Conservation (phyloP, 805 yeast genomes). For the Metschnikowia lunata region DNA sequence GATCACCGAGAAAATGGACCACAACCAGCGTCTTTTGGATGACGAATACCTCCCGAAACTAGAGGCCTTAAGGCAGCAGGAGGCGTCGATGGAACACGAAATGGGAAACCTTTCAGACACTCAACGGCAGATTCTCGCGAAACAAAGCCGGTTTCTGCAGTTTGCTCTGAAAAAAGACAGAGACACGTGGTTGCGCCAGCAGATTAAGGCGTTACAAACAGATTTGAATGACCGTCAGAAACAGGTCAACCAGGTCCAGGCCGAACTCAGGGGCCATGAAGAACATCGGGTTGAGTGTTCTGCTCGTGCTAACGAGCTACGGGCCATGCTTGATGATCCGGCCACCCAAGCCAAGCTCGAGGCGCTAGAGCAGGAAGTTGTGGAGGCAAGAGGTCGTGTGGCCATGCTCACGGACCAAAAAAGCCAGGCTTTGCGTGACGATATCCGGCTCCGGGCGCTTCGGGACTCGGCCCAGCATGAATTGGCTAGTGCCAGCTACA, state of each 20-base stretch:
- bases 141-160: slow-evolving; percentile 63
- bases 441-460: slow-evolving; percentile 57
- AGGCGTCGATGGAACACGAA: slow-evolving; percentile 35
- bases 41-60: slow-evolving; percentile 29
- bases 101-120: slow-evolving; percentile 42
- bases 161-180: slow-evolving; percentile 56
- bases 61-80: slow-evolving; percentile 35
- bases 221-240: slow-evolving; percentile 11
- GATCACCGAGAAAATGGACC: slow-evolving; percentile 25
- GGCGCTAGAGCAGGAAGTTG: slow-evolving; percentile 28
- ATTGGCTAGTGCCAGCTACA: slow-evolving; percentile 52
- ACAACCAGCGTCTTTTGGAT: slow-evolving; percentile 35
- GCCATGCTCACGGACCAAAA: slow-evolving; percentile 56
- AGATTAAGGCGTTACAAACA: slow-evolving; percentile 39
- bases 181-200: slow-evolving; percentile 58
- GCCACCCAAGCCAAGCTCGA: slow-evolving; percentile 1
- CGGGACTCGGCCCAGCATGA: slow-evolving; percentile 53
- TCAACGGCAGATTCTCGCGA: slow-evolving; percentile 61
- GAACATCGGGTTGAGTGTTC: slow-evolving; percentile 21
- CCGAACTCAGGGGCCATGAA: slow-evolving; percentile 18
- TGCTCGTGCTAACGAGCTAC: slow-evolving; percentile 2
- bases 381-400: slow-evolving; percentile 41
- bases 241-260: slow-evolving; percentile 1
- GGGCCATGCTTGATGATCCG: slow-evolving; percentile 1
- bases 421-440: slow-evolving; percentile 75